Percentiles rank a stretch among this genome's conserved stretches.
Conservation (phyloP, 306 rosid species). For the Parietaria judaica region DNA sequence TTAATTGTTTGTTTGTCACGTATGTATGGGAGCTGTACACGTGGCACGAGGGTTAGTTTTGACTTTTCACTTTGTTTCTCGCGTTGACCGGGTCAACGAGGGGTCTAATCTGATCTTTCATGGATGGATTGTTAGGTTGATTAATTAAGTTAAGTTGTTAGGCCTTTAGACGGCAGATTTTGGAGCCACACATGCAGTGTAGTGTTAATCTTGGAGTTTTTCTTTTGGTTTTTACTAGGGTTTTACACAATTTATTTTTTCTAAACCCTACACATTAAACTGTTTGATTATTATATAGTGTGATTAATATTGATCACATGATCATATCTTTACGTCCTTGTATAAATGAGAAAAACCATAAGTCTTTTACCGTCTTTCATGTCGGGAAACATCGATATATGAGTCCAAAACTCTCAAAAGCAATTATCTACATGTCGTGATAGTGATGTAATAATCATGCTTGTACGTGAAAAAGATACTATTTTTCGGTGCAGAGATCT, state of each 20-base stretch:
- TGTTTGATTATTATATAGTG: background rate
- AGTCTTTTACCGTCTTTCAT: conserved; percentile 3
- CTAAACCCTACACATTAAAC: background rate
- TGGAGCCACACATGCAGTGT: conserved; percentile 7
- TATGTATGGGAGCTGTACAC: background rate
- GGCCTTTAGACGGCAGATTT: conserved; percentile 19
- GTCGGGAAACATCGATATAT: background rate
- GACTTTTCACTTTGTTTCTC: too few species aligned
- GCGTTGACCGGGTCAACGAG: conserved; percentile 14
- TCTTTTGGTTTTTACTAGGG: conserved; percentile 7
- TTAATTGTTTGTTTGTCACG: conserved; percentile 3
- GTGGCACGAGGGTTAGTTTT: conserved; percentile 16
- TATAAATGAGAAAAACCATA: conserved; percentile 4
- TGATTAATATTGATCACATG: background rate
- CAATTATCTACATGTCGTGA: too few species aligned
- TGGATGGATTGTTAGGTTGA: background rate
- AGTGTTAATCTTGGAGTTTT: conserved; percentile 8
- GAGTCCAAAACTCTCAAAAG: background rate
- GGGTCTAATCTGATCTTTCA: too few species aligned
- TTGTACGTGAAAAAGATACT: too few species aligned
- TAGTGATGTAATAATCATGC: too few species aligned
- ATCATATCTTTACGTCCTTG: background rate
- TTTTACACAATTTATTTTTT: background rate
- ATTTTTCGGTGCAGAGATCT: too few species aligned
- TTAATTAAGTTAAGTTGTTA: conserved; percentile 5